These are phyloP conservation scores for Cercophora newfieldiana DNA, from an alignment of 495 filamentous ascomycete genomes.

Conservation along the genomic window DNA sequence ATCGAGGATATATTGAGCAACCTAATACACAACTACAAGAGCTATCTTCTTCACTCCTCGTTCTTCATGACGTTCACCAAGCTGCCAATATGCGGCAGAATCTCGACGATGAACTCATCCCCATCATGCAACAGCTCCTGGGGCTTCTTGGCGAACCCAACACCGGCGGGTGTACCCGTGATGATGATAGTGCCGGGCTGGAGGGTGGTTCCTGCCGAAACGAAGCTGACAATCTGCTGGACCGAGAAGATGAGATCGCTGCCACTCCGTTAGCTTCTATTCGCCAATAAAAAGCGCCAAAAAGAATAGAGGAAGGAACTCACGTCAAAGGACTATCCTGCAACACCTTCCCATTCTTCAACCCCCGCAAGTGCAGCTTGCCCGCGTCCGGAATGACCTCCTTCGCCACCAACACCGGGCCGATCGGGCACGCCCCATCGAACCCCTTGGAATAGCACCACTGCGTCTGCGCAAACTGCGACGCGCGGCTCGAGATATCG, in stretches of 20 bases:
- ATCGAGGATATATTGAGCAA: background rate
- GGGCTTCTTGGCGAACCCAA: slow-evolving; percentile 43
- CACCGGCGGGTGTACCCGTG: slow-evolving; percentile 51
- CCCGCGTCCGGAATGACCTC: slow-evolving; percentile 48
- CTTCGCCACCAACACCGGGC: slow-evolving; percentile 57
- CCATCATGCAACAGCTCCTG: slow-evolving; percentile 47
- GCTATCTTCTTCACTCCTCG: slow-evolving; percentile 35
- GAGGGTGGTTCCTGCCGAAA: slow-evolving; percentile 52
- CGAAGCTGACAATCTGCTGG: slow-evolving; percentile 46
- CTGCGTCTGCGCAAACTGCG: slow-evolving; percentile 49
- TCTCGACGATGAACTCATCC: slow-evolving; percentile 50
- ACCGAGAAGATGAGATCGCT: slow-evolving; percentile 52
- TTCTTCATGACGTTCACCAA: slow-evolving; percentile 45
- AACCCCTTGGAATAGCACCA: slow-evolving; percentile 53
- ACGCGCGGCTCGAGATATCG: slow-evolving; percentile 45
- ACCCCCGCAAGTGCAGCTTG: slow-evolving; percentile 38
- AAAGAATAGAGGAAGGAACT: slow-evolving; percentile 17
- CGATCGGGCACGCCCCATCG: slow-evolving; percentile 48
- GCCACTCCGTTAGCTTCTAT: background rate
- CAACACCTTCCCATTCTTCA: slow-evolving; percentile 50
- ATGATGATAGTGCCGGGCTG: slow-evolving; percentile 47
- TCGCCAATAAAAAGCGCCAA: background rate
- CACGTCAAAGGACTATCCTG: slow-evolving; percentile 54
- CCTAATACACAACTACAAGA: background rate
- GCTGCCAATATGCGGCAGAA: slow-evolving; percentile 48